Evolutionary conservation across 2,329 filamentous ascomycete species (phyloP).

Genomic region (Ophiocordyceps australis): DNA sequence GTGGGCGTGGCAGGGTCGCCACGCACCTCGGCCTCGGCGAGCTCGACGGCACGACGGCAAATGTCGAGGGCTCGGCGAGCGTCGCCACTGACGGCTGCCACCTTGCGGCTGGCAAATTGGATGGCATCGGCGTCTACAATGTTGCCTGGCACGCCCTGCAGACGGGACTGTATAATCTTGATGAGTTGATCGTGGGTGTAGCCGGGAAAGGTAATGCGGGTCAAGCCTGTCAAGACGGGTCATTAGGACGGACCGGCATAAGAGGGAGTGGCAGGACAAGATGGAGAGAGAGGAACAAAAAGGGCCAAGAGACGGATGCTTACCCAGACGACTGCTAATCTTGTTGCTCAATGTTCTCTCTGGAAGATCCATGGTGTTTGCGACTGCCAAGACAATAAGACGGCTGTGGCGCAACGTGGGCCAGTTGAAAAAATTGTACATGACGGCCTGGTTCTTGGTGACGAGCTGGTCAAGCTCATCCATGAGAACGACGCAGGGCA

Average conservation of each 20-base stretch:
- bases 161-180: constrained; percentile 88
- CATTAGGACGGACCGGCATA: background rate
- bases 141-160: constrained; percentile 72
- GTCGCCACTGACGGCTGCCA: constrained; percentile 89
- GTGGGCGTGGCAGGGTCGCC: constrained; percentile 41
- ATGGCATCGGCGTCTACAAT: constrained; percentile 87
- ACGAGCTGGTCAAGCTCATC: constrained; percentile 96
- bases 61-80: constrained; percentile 87
- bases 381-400: constrained; percentile 89
- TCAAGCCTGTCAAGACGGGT: constrained; percentile 35
- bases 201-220: constrained; percentile 88
- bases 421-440: constrained; percentile 99
- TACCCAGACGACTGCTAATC: constrained; percentile 72
- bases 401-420: constrained; percentile 79
- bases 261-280: constrained; percentile 1
- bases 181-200: constrained; percentile 96
- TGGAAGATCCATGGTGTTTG: constrained; percentile 96
- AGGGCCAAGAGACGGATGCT: too few relatives aligned
- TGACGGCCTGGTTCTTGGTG: constrained; percentile 96
- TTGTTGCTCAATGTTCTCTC: constrained; percentile 96
- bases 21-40: constrained; percentile 58
- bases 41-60: constrained; percentile 83
- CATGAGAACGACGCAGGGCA: constrained; percentile 95
- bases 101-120: constrained; percentile 91
- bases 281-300: too few relatives aligned